These are phyloP conservation scores for Phytophthora citricola DNA, from an alignment of 352 stramenopile species.

Conservation along the genomic window DNA sequence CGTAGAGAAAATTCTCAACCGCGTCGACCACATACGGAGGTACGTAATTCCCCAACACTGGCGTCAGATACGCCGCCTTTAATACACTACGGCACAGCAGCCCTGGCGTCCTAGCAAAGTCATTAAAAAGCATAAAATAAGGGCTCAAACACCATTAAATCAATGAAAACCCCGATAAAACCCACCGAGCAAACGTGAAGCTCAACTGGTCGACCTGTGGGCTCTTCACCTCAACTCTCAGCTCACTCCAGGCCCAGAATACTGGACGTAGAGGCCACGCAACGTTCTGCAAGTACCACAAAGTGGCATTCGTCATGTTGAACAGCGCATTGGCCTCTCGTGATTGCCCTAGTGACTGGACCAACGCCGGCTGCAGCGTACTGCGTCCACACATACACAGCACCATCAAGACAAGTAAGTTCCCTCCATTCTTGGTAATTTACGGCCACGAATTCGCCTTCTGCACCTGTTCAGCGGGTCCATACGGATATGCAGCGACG, in stretches of 20 bases:
- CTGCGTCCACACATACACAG: slow-evolving; percentile 28
- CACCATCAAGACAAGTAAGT: slow-evolving; percentile 18
- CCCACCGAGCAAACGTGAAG: slow-evolving; percentile 63
- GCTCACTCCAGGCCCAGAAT: slow-evolving; percentile 84
- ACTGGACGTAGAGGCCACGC: slow-evolving; percentile 67
- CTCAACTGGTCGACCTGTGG: slow-evolving; percentile 53
- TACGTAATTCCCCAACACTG: slow-evolving; percentile 48
- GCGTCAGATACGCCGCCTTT: slow-evolving; percentile 47
- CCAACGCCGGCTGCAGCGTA: slow-evolving; percentile 67
- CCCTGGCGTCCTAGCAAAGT: slow-evolving; percentile 50
- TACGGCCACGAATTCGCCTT: not conserved
- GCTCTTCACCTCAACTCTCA: slow-evolving; percentile 68
- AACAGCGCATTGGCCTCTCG: slow-evolving; percentile 63
- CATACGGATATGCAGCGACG: slow-evolving; percentile 73
- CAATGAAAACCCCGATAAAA: slow-evolving; percentile 5
- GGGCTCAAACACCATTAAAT: not conserved
- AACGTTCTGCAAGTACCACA: slow-evolving; percentile 63
- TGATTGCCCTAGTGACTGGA: slow-evolving; percentile 72
- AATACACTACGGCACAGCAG: slow-evolving; percentile 62
- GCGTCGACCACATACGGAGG: slow-evolving; percentile 45
- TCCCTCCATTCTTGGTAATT: not conserved
- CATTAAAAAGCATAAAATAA: slow-evolving; percentile 17
- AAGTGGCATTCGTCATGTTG: slow-evolving; percentile 50
- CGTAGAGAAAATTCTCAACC: slow-evolving; percentile 55
- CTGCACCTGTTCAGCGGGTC: slow-evolving; percentile 75